phyloP scores from a whole-genome alignment of 495 filamentous ascomycete genomes.

The Cenococcum geophilum region DNA sequence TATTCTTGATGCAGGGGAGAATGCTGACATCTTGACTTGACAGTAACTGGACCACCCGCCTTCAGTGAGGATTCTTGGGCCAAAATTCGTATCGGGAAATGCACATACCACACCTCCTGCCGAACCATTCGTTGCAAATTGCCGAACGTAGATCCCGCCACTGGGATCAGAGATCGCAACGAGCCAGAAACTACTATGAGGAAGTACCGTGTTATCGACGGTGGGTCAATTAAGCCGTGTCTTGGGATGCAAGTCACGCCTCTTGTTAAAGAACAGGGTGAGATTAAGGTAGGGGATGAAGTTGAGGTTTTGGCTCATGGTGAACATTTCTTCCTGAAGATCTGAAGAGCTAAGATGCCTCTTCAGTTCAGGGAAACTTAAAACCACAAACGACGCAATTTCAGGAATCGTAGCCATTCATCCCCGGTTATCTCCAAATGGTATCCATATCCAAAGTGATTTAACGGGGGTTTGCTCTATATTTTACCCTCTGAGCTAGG shows the following conservation, averaged over 20 bases:
- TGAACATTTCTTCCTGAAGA: slow-evolving; percentile 47
- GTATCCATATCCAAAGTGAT: too few species aligned
- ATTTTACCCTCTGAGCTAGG: too few species aligned
- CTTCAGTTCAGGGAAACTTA: too few species aligned
- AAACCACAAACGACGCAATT: too few species aligned
- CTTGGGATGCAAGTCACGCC: slow-evolving; percentile 81
- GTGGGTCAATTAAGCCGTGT: slow-evolving; percentile 65
- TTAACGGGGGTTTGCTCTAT: too few species aligned
- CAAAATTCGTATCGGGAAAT: slow-evolving; percentile 52
- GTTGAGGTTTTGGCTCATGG: slow-evolving; percentile 56
- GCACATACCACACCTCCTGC: slow-evolving; percentile 56
- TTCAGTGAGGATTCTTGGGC: slow-evolving; percentile 80
- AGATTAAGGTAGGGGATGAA: slow-evolving; percentile 54
- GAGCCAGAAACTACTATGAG: slow-evolving; percentile 72
- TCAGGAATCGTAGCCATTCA: too few species aligned
- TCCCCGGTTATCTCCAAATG: too few species aligned
- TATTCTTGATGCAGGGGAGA: not conserved
- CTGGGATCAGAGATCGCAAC: slow-evolving; percentile 58
- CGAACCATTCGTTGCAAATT: slow-evolving; percentile 70
- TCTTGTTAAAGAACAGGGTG: slow-evolving; percentile 40
- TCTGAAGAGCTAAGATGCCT: too few species aligned
- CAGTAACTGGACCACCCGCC: slow-evolving; percentile 53
- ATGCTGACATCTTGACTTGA: not conserved
- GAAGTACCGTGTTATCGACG: slow-evolving; percentile 65
- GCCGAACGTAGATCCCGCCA: slow-evolving; percentile 74